phyloP scores from a whole-genome alignment of 2,329 filamentous ascomycete genomes.

The Penicillium sp. region DNA sequence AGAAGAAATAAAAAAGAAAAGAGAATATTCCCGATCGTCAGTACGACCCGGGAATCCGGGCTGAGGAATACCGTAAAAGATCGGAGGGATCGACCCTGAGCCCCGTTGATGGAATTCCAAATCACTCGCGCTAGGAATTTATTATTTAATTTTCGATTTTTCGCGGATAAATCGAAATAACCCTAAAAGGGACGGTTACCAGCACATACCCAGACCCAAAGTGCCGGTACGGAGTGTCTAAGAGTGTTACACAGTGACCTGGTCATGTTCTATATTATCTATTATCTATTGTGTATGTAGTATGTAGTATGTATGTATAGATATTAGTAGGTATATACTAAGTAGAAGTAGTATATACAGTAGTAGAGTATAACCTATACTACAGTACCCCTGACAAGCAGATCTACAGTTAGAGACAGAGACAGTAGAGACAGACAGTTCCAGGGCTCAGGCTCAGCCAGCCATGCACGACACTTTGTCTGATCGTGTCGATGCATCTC shows the following conservation, averaged over 20 bases:
- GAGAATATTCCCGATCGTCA: conserved; percentile 22
- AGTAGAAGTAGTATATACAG: no score
- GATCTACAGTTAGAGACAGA: no score
- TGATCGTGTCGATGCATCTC: conserved; percentile 14
- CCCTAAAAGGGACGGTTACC: not conserved
- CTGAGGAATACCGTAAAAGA: conserved; percentile 24
- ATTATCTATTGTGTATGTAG: no score
- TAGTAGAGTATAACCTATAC: no score
- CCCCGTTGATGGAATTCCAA: conserved; percentile 28
- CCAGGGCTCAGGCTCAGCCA: no score
- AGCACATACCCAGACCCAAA: conserved; percentile 8
- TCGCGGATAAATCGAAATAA: conserved; percentile 1
- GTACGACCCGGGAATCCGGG: conserved; percentile 25
- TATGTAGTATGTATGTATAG: no score
- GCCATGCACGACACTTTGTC: conserved; percentile 23
- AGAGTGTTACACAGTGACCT: no score
- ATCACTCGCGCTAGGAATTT: conserved; percentile 19
- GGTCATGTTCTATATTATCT: no score
- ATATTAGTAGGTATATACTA: no score
- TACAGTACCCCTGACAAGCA: no score
- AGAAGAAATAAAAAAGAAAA: no score
- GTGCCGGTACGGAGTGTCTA: conserved; percentile 5
- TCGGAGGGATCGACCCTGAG: conserved; percentile 27
- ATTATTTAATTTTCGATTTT: not conserved
- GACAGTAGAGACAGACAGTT: no score